A percentile compares a stretch with the other conserved stretches of the same genome.
These are phyloP conservation scores for Lasiosphaeria ovina DNA, from an alignment of 495 filamentous ascomycete genomes.

Conservation along the genomic window DNA sequence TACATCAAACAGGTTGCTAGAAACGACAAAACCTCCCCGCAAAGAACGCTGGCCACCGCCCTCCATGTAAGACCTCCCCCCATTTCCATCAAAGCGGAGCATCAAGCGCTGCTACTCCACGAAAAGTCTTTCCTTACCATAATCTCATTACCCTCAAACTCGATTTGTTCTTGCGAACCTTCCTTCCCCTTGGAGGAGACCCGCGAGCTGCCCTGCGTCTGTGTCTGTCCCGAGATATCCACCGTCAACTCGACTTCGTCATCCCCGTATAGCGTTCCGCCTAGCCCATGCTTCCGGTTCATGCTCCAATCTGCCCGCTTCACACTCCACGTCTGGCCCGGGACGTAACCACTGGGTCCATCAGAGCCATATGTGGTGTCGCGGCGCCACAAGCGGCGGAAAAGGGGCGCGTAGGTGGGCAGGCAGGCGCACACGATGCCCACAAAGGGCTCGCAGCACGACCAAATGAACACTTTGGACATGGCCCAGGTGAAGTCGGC, in stretches of 20 bases:
- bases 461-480: conserved; percentile 44
- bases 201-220: not conserved
- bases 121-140: conserved; percentile 21
- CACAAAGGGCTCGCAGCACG: conserved; percentile 41
- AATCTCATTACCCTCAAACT: conserved; percentile 9
- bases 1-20: no score
- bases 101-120: conserved; percentile 17
- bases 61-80: no score
- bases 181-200: not conserved
- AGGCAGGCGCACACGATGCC: conserved; percentile 45
- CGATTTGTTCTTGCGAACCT: not conserved
- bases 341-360: not conserved
- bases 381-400: conserved; percentile 21
- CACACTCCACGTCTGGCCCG: not conserved
- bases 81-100: not conserved
- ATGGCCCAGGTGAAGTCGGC: conserved; percentile 40
- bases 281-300: not conserved
- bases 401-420: conserved; percentile 40
- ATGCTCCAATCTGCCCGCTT: not conserved
- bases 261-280: conserved; percentile 14
- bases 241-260: conserved; percentile 24
- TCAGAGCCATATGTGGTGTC: not conserved
- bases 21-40: no score
- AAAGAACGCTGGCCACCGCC: no score
- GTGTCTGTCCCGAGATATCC: conserved; percentile 1